A percentile compares a stretch with the other conserved stretches of the same genome.
Evolutionary conservation across 2,329 filamentous ascomycete genomes (phyloP).

Genomic region (Botrytis byssoidea): DNA sequence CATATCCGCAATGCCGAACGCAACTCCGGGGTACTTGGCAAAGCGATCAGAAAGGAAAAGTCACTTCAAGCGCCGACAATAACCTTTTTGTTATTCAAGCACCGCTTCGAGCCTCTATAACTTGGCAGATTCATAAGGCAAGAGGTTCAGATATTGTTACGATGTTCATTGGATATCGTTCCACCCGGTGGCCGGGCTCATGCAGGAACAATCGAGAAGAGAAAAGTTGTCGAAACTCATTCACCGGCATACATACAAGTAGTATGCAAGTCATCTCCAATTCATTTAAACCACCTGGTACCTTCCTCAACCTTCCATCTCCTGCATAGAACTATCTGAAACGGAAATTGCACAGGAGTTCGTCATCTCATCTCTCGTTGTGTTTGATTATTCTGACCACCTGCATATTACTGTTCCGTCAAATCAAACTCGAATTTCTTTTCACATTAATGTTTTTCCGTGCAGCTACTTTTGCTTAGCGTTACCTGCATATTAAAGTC

Average conservation of each 20-base stretch:
- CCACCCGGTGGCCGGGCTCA: neutral
- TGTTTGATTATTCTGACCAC: neutral
- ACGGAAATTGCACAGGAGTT: slow-evolving; percentile 12
- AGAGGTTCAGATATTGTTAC: neutral
- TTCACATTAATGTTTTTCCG: neutral
- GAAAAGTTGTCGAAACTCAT: neutral
- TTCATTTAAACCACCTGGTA: slow-evolving; percentile 15
- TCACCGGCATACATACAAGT: slow-evolving; percentile 22
- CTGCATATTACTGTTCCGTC: slow-evolving; percentile 2
- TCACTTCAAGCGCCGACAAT: neutral
- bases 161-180: neutral
- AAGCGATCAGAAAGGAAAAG: neutral
- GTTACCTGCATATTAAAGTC: neutral
- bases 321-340: slow-evolving; percentile 25
- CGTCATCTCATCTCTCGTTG: neutral
- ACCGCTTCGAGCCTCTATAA: neutral
- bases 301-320: slow-evolving; percentile 22
- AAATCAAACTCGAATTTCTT: neutral
- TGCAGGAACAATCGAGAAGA: slow-evolving; percentile 16
- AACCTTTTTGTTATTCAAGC: neutral
- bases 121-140: neutral
- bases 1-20: slow-evolving; percentile 1
- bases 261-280: slow-evolving; percentile 30
- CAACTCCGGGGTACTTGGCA: slow-evolving; percentile 8
- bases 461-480: slow-evolving; percentile 1